phyloP scores from a whole-genome alignment of 2,329 filamentous ascomycete species.

The Cladosporium sp. region DNA sequence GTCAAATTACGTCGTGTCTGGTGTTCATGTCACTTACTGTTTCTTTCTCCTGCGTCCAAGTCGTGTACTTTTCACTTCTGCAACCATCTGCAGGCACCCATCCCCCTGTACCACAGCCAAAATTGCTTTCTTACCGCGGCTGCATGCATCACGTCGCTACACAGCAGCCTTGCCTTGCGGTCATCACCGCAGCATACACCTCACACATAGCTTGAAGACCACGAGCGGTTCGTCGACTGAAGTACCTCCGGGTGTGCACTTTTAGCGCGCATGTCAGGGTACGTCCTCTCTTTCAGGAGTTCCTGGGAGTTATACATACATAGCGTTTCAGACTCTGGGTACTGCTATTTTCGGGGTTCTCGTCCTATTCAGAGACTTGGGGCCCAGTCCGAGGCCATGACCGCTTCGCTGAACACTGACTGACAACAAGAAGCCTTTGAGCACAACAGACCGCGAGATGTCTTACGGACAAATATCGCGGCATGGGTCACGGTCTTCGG shows the following conservation, averaged over 20 bases:
- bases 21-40: conserved; percentile 16
- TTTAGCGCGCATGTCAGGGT: conserved; percentile 33
- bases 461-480: conserved; percentile 39
- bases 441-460: conserved; percentile 37
- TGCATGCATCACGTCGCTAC: conserved; percentile 35
- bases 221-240: background rate
- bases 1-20: conserved; percentile 11
- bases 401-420: conserved; percentile 17
- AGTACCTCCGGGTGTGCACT: background rate
- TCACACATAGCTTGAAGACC: background rate
- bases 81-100: conserved; percentile 29
- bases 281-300: conserved; percentile 21
- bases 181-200: background rate
- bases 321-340: conserved; percentile 22
- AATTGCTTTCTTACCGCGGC: conserved; percentile 31
- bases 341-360: conserved; percentile 20
- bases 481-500: conserved; percentile 38
- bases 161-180: conserved; percentile 6
- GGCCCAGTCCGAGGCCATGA: conserved; percentile 22
- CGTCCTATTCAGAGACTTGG: conserved; percentile 19
- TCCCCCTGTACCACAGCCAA: conserved; percentile 26
- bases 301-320: conserved; percentile 16
- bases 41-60: background rate
- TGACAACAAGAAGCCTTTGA: conserved; percentile 17
- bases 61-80: conserved; percentile 3